A percentile compares a stretch with the other conserved stretches of the same genome.
phyloP scores from a whole-genome alignment of 306 rosid species.

The Glycine soja region DNA sequence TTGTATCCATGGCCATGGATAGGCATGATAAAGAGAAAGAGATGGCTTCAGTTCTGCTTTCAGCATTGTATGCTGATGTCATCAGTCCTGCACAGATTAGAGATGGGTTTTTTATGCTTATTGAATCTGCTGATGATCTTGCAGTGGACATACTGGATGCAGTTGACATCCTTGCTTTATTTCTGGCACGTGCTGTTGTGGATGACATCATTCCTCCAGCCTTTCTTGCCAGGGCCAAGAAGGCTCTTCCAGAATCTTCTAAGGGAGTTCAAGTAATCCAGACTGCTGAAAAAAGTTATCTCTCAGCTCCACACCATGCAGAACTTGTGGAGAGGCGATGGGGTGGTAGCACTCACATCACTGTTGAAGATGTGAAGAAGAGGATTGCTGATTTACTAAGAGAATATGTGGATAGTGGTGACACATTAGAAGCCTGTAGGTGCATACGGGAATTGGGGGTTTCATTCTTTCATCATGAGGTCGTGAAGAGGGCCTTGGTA shows the following conservation, averaged over 20 bases:
- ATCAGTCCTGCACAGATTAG: slow-evolving; percentile 77
- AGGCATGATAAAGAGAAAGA: slow-evolving; percentile 93
- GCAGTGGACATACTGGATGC: slow-evolving; percentile 84
- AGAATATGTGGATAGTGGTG: slow-evolving; percentile 78
- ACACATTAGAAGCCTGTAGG: slow-evolving; percentile 78
- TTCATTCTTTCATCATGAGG: slow-evolving; percentile 88
- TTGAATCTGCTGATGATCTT: slow-evolving; percentile 89
- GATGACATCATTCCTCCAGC: slow-evolving; percentile 92
- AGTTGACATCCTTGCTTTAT: slow-evolving; percentile 81
- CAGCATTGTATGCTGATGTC: slow-evolving; percentile 83
- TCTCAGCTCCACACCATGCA: slow-evolving; percentile 92
- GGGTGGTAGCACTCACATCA: slow-evolving; percentile 86
- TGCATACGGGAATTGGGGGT: slow-evolving; percentile 82
- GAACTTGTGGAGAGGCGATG: slow-evolving; percentile 85
- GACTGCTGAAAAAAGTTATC: slow-evolving; percentile 84
- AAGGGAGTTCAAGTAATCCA: slow-evolving; percentile 75
- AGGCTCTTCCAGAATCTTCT: slow-evolving; percentile 76
- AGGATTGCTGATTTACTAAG: slow-evolving; percentile 70
- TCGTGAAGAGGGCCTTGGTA: slow-evolving; percentile 78
- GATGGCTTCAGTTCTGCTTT: slow-evolving; percentile 87
- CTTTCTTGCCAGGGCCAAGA: slow-evolving; percentile 72
- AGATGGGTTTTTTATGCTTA: slow-evolving; percentile 82
- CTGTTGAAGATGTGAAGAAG: slow-evolving; percentile 86
- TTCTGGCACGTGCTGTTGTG: slow-evolving; percentile 88
- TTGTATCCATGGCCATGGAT: slow-evolving; percentile 86